phyloP scores from a whole-genome alignment of 23 red algal species.

The Porphyridium purpureum region DNA sequence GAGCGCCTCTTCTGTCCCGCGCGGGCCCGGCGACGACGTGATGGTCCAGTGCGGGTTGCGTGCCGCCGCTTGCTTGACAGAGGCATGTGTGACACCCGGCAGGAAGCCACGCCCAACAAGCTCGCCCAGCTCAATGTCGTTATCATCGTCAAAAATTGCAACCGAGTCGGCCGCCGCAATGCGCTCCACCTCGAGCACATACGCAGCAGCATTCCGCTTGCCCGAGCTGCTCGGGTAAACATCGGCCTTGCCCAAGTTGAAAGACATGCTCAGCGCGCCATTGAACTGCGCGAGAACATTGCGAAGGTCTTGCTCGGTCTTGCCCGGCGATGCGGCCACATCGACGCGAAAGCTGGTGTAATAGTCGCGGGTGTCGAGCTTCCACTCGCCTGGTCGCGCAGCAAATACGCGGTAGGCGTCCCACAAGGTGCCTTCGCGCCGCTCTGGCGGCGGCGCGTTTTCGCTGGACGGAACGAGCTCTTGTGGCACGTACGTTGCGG shows the following conservation, averaged over 20 bases:
- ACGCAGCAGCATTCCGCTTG: slow-evolving; percentile 57
- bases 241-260: slow-evolving; percentile 83
- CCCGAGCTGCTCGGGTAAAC: slow-evolving; percentile 55
- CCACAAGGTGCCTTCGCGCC: slow-evolving; percentile 30
- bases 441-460: slow-evolving; percentile 1
- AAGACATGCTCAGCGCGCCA: slow-evolving; percentile 19
- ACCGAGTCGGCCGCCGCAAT: slow-evolving; percentile 10
- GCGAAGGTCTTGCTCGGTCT: neutral
- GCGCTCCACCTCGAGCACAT: slow-evolving; percentile 14
- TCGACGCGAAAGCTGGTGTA: slow-evolving; percentile 71
- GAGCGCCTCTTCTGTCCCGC: slow-evolving; percentile 55
- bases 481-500: slow-evolving; percentile 3
- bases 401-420: slow-evolving; percentile 10
- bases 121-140: slow-evolving; percentile 63
- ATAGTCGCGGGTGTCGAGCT: slow-evolving; percentile 47
- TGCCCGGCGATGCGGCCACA: slow-evolving; percentile 6
- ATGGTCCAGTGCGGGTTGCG: slow-evolving; percentile 39
- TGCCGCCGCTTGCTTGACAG: slow-evolving; percentile 22
- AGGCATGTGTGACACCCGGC: slow-evolving; percentile 47
- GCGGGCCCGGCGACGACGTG: slow-evolving; percentile 17
- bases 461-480: slow-evolving; percentile 2
- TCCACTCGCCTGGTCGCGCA: slow-evolving; percentile 17
- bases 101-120: slow-evolving; percentile 30
- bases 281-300: neutral
- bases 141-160: slow-evolving; percentile 85